Base-by-base conservation (phyloP, 768 basidiomycete genomes). In the Mycena capillaripes region DNA sequence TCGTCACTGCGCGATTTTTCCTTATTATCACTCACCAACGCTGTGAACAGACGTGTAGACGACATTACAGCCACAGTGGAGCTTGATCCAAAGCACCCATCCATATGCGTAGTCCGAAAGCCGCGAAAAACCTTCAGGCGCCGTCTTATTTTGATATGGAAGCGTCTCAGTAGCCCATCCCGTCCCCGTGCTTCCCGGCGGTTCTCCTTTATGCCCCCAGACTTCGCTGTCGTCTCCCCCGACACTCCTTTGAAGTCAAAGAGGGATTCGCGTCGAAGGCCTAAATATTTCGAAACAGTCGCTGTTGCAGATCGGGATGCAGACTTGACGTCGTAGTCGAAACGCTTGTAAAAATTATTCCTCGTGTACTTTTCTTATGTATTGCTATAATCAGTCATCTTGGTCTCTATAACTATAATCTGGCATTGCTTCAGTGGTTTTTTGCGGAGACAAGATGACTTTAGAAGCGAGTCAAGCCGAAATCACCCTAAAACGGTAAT, bases 191-290 rank as follows among this genome's bases (percentile, higher is more conserved):
- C 75, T 6, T 78, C 79, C 14, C 72, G 77, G 17, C 78, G 80
- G 17, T 82, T 81, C 46, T 84, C 84, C 4, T 83, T 79, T 76
- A 79, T 84, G 55, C 81, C 82, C 0, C 76, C 77, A 7, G 83
- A 81, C 34, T 85, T 84, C 63, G 76, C 75, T 32, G 61, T 75
- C n/a, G 75, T 80, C 19, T 68, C 76, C 6, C 73, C 42, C 29
- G 70, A 64, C 40, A 44, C 16, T 57, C 42, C 25, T 30, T 23
- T 17, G 17, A 73, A 61, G 27, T 63, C 63, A 2, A 70, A 52
- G 58, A 32, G 71, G n/a, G 71, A 67, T 38, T 67, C 65, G 34
- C 66, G 71, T 21, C 52, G 71, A 14, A n/a, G 25, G 46, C 58
- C 71, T 19, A 68, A 68, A 63, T 48, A 57, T 52, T 29, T 55